Conservation (phyloP, 2,329 filamentous ascomycete genomes). For the Xylariomycetidae sp. region DNA sequence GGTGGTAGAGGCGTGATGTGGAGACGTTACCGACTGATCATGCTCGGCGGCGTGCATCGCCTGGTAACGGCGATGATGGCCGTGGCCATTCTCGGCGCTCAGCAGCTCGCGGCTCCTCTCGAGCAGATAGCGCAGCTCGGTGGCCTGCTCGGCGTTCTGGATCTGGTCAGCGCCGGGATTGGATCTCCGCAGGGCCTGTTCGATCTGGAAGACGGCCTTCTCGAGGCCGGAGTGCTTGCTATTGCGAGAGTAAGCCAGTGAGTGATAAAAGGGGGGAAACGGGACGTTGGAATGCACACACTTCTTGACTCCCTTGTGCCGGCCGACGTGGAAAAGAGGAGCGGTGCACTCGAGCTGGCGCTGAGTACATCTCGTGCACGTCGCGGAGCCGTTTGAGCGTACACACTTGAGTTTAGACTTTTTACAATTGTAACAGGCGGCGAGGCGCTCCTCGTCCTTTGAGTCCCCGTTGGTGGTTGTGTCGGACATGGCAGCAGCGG, state of each 20-base stretch:
- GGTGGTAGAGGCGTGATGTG: constrained; percentile 21
- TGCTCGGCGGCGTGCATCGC: constrained; percentile 6
- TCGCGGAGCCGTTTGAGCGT: constrained; percentile 20
- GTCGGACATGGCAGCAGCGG: constrained; percentile 17
- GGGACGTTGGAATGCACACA: constrained; percentile 32
- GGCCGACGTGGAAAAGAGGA: constrained; percentile 67
- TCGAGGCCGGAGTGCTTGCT: constrained; percentile 72
- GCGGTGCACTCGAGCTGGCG: constrained; percentile 55
- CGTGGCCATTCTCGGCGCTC: constrained; percentile 17
- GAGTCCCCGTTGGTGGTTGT: constrained; percentile 16
- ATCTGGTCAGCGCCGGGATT: constrained; percentile 35
- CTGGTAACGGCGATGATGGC: constrained; percentile 12
- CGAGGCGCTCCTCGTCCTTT: constrained; percentile 25
- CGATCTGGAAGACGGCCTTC: constrained; percentile 69
- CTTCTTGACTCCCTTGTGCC: constrained; percentile 76
- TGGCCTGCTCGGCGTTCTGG: constrained; percentile 36
- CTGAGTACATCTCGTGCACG: constrained; percentile 27
- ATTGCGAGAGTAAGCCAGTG: not conserved
- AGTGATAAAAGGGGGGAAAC: not conserved
- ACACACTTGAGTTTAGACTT: constrained; percentile 31
- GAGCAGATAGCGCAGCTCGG: constrained; percentile 46
- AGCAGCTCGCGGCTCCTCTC: constrained; percentile 40
- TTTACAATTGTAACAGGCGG: constrained; percentile 30
- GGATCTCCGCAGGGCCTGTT: constrained; percentile 60
- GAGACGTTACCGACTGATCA: constrained; percentile 21